Evolutionary conservation across 2,329 filamentous ascomycete species (phyloP), one percentile per base, ranked within the genome.

Genomic region (Paraconiothyrium sp.): DNA sequence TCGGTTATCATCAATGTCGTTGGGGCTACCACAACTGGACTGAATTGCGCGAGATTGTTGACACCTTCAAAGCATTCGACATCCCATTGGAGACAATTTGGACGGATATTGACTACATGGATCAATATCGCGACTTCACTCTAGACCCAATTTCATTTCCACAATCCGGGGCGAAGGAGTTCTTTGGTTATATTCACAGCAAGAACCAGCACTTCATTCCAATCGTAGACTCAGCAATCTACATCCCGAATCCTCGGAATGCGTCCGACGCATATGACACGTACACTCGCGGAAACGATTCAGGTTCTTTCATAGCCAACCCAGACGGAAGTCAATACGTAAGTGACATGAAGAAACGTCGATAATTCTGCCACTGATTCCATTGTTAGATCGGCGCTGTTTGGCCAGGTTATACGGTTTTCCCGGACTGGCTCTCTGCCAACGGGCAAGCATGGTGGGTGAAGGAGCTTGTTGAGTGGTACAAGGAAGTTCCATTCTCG

Each of bases 1-100:
- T 96, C 62, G 93, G 93, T 0, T 94, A 86, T 73, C 92, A 96
- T 67, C 92, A 96, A 74, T 94, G 92, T 69, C 85, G 91, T 61
- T 95, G 92, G 89, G 92, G 92, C 0, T 95, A 95, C 74, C 81
- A 84, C 43, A 92, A 92, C 69, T 93, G 90, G 88, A 85, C 86
- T 1, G 83, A 87, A 32, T 72, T 92, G 3, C 84, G 90, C 64
- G 85, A 85, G 14, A 82, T 87, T 11, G 81, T 86, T 35, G 78
- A 84, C 51, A 83, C 82, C 55, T 86, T 85, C 74, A 82, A 80
- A 60, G 80, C 79, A 22, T 87, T 86, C 60, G 78, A 82, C 34
- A 88, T 89, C 58, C 87, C 86, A 0, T 76, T 89, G 54, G 76
- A 79, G 58, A 78, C 74, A 1, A 76, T 83, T 35, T 84, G 81